A percentile compares a stretch with the other conserved stretches of the same genome.
Conservation (phyloP, 2,329 filamentous ascomycete genomes). For the Sarocladium strictum region DNA sequence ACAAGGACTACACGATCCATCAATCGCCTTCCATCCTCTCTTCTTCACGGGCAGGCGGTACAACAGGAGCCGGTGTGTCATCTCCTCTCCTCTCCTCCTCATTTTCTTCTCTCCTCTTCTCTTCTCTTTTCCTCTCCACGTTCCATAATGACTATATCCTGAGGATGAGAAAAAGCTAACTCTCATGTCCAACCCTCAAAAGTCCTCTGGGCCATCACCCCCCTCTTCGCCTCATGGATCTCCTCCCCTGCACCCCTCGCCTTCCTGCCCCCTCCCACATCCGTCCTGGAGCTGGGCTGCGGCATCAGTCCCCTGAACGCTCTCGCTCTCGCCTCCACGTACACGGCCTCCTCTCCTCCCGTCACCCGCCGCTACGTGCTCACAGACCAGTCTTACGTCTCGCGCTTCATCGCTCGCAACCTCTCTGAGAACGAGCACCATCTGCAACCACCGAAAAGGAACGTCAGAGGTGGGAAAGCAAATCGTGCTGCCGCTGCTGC, state of each 20-base stretch:
- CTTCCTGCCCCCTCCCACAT: conserved; percentile 45
- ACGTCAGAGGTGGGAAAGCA: background rate
- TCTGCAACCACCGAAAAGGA: conserved; percentile 6
- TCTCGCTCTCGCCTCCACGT: conserved; percentile 44
- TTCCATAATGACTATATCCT: too few species aligned
- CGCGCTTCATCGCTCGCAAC: conserved; percentile 71
- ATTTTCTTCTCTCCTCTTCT: background rate
- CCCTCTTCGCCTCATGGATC: conserved; percentile 77
- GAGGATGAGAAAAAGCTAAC: too few species aligned
- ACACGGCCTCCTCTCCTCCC: conserved; percentile 21
- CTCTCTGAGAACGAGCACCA: conserved; percentile 51
- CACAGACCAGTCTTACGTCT: conserved; percentile 84
- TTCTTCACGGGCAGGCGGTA: conserved; percentile 62
- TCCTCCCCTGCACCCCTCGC: conserved; percentile 39
- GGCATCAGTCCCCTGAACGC: conserved; percentile 80
- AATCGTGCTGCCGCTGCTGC: conserved; percentile 10
- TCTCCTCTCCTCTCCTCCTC: conserved; percentile 8
- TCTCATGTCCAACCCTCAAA: too few species aligned
- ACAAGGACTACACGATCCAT: conserved; percentile 65
- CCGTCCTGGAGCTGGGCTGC: conserved; percentile 76
- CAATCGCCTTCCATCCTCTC: conserved; percentile 81
- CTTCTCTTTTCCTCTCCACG: conserved; percentile 12
- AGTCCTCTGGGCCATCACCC: conserved; percentile 91
- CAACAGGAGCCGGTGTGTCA: conserved; percentile 45
- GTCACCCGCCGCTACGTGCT: conserved; percentile 62